phyloP scores from a whole-genome alignment of 2,329 filamentous ascomycete species.

The Fusarium sambucinum region DNA sequence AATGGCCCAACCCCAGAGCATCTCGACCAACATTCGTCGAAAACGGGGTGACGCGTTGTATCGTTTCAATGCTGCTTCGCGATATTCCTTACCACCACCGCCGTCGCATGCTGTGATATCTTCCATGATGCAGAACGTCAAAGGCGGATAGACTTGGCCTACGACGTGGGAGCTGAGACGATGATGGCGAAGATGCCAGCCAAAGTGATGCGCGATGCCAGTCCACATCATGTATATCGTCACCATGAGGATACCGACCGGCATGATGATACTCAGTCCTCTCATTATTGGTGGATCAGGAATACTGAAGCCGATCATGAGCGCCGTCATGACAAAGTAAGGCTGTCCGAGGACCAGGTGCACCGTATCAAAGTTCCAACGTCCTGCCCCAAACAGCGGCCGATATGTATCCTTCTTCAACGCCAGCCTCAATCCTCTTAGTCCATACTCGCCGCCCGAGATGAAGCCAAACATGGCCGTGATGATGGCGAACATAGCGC shows the following conservation, averaged over 20 bases:
- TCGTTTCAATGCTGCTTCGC: conserved; percentile 22
- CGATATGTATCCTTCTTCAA: conserved; percentile 24
- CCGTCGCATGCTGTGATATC: conserved; percentile 34
- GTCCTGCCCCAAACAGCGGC: conserved; percentile 15
- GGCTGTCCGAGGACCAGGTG: conserved; percentile 27
- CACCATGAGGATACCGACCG: conserved; percentile 35
- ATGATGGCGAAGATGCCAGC: conserved; percentile 20
- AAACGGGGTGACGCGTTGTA: conserved; percentile 32
- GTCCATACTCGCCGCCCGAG: conserved; percentile 59
- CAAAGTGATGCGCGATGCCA: conserved; percentile 19
- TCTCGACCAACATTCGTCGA: conserved; percentile 24
- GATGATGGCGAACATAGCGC: conserved; percentile 58
- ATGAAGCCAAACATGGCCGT: conserved; percentile 62
- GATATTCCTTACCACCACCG: conserved; percentile 24
- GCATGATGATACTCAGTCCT: conserved; percentile 36
- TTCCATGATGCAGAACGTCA: conserved; percentile 34
- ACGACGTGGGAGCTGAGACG: conserved; percentile 28
- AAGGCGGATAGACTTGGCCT: conserved; percentile 15
- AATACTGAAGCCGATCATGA: conserved; percentile 38
- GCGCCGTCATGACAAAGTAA: conserved; percentile 36
- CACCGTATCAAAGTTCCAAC: conserved; percentile 34
- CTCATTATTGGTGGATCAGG: conserved; percentile 33
- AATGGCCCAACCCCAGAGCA: conserved; percentile 30
- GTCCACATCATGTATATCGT: conserved; percentile 37
- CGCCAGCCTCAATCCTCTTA: conserved; percentile 21